These are phyloP conservation scores for Pseudogymnoascus sp. DNA, from an alignment of 2,329 filamentous ascomycete genomes.

Conservation along the genomic window DNA sequence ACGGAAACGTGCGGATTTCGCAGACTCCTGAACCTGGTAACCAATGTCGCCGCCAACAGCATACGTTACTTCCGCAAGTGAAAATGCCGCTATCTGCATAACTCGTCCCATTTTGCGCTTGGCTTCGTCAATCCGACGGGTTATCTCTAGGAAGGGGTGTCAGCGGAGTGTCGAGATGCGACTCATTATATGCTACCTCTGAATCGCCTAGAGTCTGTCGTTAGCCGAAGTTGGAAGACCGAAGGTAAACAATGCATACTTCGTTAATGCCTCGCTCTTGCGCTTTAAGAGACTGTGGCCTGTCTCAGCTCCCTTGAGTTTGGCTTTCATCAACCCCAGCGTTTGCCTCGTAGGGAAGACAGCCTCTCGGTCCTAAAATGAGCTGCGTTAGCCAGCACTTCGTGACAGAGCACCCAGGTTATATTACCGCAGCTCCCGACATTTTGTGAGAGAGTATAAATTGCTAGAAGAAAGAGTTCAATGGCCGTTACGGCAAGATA, in stretches of 20 bases:
- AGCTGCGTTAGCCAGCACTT: constrained; percentile 11
- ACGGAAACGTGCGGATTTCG: constrained; percentile 84
- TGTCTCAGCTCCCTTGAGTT: constrained; percentile 87
- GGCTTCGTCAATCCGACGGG: constrained; percentile 91
- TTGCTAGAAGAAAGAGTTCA: neutral
- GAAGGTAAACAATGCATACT: constrained; percentile 47
- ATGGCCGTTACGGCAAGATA: neutral
- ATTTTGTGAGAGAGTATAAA: constrained; percentile 30
- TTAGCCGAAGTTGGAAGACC: constrained; percentile 23
- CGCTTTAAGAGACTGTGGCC: constrained; percentile 93
- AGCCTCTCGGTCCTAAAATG: constrained; percentile 73
- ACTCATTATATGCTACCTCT: constrained; percentile 53
- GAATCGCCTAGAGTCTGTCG: constrained; percentile 56
- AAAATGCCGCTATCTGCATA: constrained; percentile 98
- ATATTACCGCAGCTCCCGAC: constrained; percentile 44
- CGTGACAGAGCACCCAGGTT: constrained; percentile 11
- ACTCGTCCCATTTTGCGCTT: constrained; percentile 99
- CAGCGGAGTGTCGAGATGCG: constrained; percentile 5
- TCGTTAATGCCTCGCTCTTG: constrained; percentile 96
- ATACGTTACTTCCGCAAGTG: constrained; percentile 93
- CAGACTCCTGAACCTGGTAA: constrained; percentile 96
- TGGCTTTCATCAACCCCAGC: constrained; percentile 92
- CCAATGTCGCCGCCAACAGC: constrained; percentile 91
- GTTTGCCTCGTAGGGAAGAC: constrained; percentile 98
- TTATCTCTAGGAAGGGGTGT: constrained; percentile 66